Evolutionary conservation across 306 rosid species (phyloP).

Genomic region (Fragaria nilgerrensis): DNA sequence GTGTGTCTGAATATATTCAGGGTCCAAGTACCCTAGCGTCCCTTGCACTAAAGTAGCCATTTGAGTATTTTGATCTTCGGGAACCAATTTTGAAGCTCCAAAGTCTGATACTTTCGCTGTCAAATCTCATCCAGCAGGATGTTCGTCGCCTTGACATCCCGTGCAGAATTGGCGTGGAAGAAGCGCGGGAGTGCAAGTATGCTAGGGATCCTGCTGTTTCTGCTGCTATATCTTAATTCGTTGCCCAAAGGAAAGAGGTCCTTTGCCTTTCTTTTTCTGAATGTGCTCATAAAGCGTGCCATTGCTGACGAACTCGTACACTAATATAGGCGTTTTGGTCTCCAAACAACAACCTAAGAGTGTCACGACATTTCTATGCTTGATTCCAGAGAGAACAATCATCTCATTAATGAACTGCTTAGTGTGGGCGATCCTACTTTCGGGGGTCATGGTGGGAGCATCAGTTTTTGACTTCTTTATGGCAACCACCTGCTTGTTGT

Average conservation of each 20-base stretch:
- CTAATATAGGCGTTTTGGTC: neutral
- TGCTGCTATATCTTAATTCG: constrained; percentile 19
- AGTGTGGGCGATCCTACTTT: too few relatives aligned
- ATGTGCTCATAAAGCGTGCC: neutral
- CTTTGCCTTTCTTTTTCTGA: neutral
- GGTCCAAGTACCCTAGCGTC: constrained; percentile 26
- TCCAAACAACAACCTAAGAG: neutral
- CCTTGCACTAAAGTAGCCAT: constrained; percentile 25
- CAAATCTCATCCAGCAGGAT: neutral
- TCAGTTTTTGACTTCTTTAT: constrained; percentile 20
- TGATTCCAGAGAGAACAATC: neutral
- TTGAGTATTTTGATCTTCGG: neutral
- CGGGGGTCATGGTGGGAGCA: neutral
- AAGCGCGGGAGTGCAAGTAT: constrained; percentile 10
- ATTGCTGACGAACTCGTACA: neutral
- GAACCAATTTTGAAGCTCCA: constrained; percentile 18
- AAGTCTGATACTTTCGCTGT: constrained; percentile 19
- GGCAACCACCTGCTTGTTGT: constrained; percentile 3
- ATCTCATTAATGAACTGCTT: neutral
- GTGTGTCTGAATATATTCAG: neutral
- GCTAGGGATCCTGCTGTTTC: constrained; percentile 23
- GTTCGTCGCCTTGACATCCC: constrained; percentile 15
- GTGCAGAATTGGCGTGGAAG: constrained; percentile 3
- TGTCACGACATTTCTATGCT: neutral
- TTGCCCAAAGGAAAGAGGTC: constrained; percentile 10